Percentiles rank a stretch among this genome's conserved stretches.
These are phyloP conservation scores for Aspergillus amoenus DNA, from an alignment of 2,329 filamentous ascomycete genomes.

Conservation along the genomic window DNA sequence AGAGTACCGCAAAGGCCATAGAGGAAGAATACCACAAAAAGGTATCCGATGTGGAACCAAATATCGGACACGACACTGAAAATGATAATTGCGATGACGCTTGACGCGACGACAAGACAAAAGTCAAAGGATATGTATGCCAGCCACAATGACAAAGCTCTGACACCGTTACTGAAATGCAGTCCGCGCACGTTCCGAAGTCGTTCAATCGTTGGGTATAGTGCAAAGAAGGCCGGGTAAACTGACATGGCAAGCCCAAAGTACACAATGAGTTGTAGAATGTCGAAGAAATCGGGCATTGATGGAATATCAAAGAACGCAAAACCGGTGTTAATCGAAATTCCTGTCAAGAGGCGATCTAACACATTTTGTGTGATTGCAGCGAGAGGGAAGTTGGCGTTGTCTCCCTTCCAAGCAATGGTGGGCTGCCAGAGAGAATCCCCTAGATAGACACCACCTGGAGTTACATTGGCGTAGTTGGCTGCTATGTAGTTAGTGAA, in stretches of 20 bases:
- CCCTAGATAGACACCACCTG: conserved; percentile 77
- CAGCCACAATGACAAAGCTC: conserved; percentile 77
- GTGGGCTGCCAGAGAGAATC: conserved; percentile 60
- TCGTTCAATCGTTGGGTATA: conserved; percentile 86
- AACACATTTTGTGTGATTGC: conserved; percentile 61
- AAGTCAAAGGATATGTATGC: conserved; percentile 83
- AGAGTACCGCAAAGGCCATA: conserved; percentile 78
- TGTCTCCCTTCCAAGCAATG: conserved; percentile 66
- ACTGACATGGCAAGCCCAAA: conserved; percentile 74
- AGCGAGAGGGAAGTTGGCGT: conserved; percentile 57
- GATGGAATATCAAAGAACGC: conserved; percentile 75
- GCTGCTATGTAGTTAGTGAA: conserved; percentile 66
- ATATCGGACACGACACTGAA: conserved; percentile 62
- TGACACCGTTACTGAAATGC: conserved; percentile 89
- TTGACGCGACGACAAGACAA: conserved; percentile 65
- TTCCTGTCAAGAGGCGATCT: conserved; percentile 65
- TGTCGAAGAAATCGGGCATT: conserved; percentile 66
- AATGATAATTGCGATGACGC: conserved; percentile 66
- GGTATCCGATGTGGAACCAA: conserved; percentile 77
- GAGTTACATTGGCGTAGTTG: conserved; percentile 67
- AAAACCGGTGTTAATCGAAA: conserved; percentile 70
- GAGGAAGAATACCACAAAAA: conserved; percentile 77
- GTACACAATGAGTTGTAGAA: conserved; percentile 77
- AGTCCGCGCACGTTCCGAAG: conserved; percentile 75
- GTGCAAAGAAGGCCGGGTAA: conserved; percentile 81